Base-by-base conservation (phyloP, 2,329 filamentous ascomycete genomes). In the Cryphonectria japonica region DNA sequence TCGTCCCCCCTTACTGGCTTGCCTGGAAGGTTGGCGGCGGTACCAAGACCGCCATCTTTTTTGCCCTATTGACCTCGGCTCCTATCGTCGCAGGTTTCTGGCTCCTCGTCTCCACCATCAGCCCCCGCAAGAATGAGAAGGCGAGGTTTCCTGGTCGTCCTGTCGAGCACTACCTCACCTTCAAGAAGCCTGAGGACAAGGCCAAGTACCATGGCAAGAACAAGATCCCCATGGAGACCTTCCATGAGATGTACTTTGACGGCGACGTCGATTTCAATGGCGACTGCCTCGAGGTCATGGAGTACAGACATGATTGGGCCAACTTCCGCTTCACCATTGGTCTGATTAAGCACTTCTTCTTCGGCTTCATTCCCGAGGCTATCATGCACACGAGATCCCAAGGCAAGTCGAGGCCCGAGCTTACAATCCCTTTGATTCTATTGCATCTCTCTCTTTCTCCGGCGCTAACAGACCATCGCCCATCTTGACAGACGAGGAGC, bases 191-290 rank as follows among this genome's bases (percentile, higher is more conserved):
- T n/a, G 81, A 81, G 69, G 87, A 89, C 78, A 80, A 85, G 78
- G 79, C 81, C 77, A 93, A 91, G 83, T 96, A 94, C 84, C 86
- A 88, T 76, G 93, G 93, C 81, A 87, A 87, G 81, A 92, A 88
- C 84, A 95, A 92, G 85, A 94, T 96, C 73, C 91, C 94, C 69
- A 92, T 97, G 86, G 92, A 97, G 85, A 97, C 94, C 34, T 98
- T 98, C 86, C 91, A 97, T 80, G 95, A 98, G 83, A 97, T 95
- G 92, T 98, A 98, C 87, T 97, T 98, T 83, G 92, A 96, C 79
- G 94, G 93, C 71, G 91, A 97, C 71, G 94, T 97, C 74, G 94
- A 97, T 77, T 95, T 98, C 87, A 98, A 97, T 82, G 95, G 94
- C 71, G 96, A 98, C 82, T 89, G 87, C 78, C 87, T 98, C 74